phyloP scores from a whole-genome alignment of 2,329 filamentous ascomycete genomes.

The Aureobasidium sp. region DNA sequence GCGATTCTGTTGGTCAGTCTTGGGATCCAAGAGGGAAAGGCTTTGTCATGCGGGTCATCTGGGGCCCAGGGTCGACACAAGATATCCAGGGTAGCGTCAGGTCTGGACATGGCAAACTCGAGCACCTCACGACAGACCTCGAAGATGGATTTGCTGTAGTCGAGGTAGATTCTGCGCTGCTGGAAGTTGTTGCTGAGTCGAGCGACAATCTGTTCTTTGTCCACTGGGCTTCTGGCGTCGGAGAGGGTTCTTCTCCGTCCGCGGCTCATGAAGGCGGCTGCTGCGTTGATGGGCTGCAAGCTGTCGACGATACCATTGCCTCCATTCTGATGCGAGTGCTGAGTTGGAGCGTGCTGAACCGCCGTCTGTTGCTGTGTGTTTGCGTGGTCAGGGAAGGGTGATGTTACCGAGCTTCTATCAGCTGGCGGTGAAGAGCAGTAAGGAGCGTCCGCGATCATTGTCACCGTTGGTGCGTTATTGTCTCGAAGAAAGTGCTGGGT shows the following conservation, averaged over 20 bases:
- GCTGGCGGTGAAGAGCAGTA: background rate
- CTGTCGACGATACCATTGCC: background rate
- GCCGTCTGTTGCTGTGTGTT: background rate
- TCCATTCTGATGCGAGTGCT: background rate
- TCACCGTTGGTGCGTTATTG: background rate
- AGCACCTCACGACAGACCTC: slow-evolving; percentile 16
- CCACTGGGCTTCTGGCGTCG: background rate
- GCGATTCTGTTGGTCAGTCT: background rate
- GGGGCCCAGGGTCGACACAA: slow-evolving; percentile 16
- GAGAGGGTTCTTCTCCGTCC: background rate
- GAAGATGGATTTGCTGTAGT: slow-evolving; percentile 15
- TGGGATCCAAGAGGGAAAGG: slow-evolving; percentile 14
- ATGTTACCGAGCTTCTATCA: background rate
- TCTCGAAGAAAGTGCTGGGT: background rate
- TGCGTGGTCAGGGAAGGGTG: background rate
- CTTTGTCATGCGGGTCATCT: background rate
- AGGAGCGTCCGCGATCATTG: background rate
- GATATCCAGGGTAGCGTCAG: slow-evolving; percentile 9
- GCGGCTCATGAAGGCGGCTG: background rate
- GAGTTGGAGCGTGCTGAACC: background rate
- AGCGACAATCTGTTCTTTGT: background rate
- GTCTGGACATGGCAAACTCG: slow-evolving; percentile 4
- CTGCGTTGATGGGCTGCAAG: background rate
- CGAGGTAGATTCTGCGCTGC: slow-evolving; percentile 6
- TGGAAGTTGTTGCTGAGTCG: background rate